Percentiles rank a stretch among this genome's conserved stretches.
Evolutionary conservation across 2,329 filamentous ascomycete genomes (phyloP).

Genomic region (Coniochaeta sp.): DNA sequence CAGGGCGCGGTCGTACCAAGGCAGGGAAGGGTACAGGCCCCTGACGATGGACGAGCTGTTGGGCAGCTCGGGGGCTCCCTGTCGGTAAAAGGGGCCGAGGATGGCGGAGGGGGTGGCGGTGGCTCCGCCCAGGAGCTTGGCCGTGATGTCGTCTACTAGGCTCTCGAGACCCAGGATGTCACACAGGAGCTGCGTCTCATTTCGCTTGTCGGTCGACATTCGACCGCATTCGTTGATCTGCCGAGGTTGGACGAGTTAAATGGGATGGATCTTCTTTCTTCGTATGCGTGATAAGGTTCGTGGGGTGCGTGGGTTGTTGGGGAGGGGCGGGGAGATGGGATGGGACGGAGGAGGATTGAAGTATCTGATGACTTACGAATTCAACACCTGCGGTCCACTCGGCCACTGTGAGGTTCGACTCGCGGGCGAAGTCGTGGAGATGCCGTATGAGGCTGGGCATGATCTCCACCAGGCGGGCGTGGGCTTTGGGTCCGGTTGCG

Average conservation of each 20-base stretch:
- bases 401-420: conserved; percentile 54
- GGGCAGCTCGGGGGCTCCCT: conserved; percentile 48
- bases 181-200: conserved; percentile 56
- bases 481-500: conserved; percentile 55
- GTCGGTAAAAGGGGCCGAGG: conserved; percentile 61
- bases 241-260: background rate
- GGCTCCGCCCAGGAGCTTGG: conserved; percentile 34
- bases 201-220: conserved; percentile 48
- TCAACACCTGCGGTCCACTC: conserved; percentile 56
- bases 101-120: conserved; percentile 56
- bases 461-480: conserved; percentile 47
- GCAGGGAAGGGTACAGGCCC: conserved; percentile 42
- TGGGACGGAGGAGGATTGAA: conserved; percentile 38
- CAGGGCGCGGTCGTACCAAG: conserved; percentile 34
- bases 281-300: background rate
- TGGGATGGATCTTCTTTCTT: background rate
- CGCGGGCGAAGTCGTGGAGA: conserved; percentile 57
- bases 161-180: conserved; percentile 55
- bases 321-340: conserved; percentile 34
- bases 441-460: conserved; percentile 49
- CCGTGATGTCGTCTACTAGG: conserved; percentile 58
- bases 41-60: conserved; percentile 50
- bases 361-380: conserved; percentile 38
- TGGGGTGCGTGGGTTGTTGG: background rate
- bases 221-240: conserved; percentile 52